Evolutionary conservation across 345 rosid species (phyloP).

Genomic region (Balakata baccata): DNA sequence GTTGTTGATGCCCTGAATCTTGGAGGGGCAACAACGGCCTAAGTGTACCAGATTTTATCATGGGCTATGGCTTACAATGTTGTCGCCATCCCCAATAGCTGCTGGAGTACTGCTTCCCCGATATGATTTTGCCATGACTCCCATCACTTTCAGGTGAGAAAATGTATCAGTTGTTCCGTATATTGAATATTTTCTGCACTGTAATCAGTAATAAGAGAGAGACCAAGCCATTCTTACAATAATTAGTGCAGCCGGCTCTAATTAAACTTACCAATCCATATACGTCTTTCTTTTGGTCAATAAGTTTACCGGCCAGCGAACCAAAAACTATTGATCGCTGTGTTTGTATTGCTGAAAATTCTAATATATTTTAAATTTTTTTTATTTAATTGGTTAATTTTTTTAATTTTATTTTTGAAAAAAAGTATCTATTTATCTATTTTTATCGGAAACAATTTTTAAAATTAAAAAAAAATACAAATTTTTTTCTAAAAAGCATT

Average conservation of each 20-base stretch:
- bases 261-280: neutral
- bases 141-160: conserved; percentile 80
- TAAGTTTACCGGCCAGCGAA: too few relatives aligned
- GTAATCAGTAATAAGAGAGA: neutral
- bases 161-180: neutral
- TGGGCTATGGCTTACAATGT: conserved; percentile 86
- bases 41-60: conserved; percentile 84
- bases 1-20: conserved; percentile 79
- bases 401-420: too few relatives aligned
- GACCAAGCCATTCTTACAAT: neutral
- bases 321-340: too few relatives aligned
- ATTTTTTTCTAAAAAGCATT: too few relatives aligned
- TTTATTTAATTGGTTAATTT: too few relatives aligned
- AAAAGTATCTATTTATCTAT: too few relatives aligned
- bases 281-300: too few relatives aligned
- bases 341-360: too few relatives aligned
- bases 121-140: conserved; percentile 83
- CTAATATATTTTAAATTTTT: too few relatives aligned
- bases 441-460: too few relatives aligned
- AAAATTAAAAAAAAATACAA: too few relatives aligned
- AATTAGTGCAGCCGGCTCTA: neutral
- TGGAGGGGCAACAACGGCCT: conserved; percentile 80
- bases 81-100: conserved; percentile 79
- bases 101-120: conserved; percentile 86
- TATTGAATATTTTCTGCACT: neutral